A percentile compares a stretch with the other conserved stretches of the same genome.
Conservation (phyloP, 495 filamentous ascomycete species). For the Poronia punctata region DNA sequence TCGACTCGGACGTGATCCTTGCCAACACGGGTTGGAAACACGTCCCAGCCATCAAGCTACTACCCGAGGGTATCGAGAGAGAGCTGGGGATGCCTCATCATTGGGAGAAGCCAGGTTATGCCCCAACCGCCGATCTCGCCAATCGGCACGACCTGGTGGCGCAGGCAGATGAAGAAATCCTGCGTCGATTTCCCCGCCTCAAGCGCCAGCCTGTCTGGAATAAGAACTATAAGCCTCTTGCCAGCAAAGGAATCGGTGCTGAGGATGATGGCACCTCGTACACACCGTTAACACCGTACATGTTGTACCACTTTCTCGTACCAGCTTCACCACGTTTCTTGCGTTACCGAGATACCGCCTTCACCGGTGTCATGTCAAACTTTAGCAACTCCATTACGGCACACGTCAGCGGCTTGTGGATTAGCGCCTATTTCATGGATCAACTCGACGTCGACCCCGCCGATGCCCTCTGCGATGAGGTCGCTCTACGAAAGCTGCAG, state of each 20-base stretch:
- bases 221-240: slow-evolving; percentile 36
- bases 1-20: slow-evolving; percentile 58
- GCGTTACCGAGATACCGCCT: slow-evolving; percentile 54
- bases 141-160: slow-evolving; percentile 19
- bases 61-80: slow-evolving; percentile 46
- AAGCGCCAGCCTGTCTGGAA: slow-evolving; percentile 37
- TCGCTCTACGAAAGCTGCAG: slow-evolving; percentile 25
- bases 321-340: slow-evolving; percentile 49
- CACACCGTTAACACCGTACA: slow-evolving; percentile 33
- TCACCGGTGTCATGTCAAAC: slow-evolving; percentile 57
- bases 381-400: slow-evolving; percentile 57
- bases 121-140: slow-evolving; percentile 21
- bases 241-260: slow-evolving; percentile 29
- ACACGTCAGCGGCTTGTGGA: slow-evolving; percentile 67
- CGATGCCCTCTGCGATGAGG: slow-evolving; percentile 11
- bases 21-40: slow-evolving; percentile 65
- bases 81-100: slow-evolving; percentile 39
- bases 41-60: slow-evolving; percentile 55
- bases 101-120: slow-evolving; percentile 12
- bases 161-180: slow-evolving; percentile 59
- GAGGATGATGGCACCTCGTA: slow-evolving; percentile 29
- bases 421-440: slow-evolving; percentile 52
- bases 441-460: slow-evolving; percentile 24
- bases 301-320: slow-evolving; percentile 63
- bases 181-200: slow-evolving; percentile 59